Percentiles rank a stretch among this genome's conserved stretches.
These are phyloP conservation scores for Coemansia sp. DNA, from an alignment of 192 early-diverging fungal genomes.

Conservation along the genomic window DNA sequence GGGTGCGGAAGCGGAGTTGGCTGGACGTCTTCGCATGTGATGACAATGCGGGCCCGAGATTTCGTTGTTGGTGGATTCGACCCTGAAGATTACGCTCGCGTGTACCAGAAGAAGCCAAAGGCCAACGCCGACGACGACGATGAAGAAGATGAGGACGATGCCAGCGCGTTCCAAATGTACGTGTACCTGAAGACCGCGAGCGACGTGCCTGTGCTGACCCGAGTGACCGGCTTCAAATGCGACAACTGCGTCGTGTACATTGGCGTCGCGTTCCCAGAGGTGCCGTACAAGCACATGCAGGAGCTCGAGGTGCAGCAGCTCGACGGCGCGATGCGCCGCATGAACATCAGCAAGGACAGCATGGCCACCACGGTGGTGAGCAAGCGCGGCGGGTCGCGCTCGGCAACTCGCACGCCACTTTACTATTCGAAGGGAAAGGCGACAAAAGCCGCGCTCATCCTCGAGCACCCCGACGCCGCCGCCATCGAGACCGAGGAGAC, in stretches of 20 bases:
- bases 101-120: constrained; percentile 24
- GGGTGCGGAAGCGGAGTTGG: constrained; percentile 37
- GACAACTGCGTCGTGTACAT: constrained; percentile 36
- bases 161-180: constrained; percentile 40
- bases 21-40: constrained; percentile 26
- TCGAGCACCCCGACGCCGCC: constrained; percentile 24
- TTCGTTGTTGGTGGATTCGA: constrained; percentile 33
- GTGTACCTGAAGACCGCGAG: constrained; percentile 24
- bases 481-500: background rate
- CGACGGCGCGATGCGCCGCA: constrained; percentile 30
- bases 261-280: constrained; percentile 25
- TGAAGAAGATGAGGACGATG: constrained; percentile 25
- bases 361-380: background rate
- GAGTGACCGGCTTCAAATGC: constrained; percentile 37
- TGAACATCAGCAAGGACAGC: constrained; percentile 20
- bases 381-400: background rate
- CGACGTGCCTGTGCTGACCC: constrained; percentile 25
- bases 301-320: constrained; percentile 43
- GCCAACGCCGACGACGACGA: background rate
- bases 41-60: constrained; percentile 21
- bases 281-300: constrained; percentile 16
- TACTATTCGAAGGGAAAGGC: constrained; percentile 20
- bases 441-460: constrained; percentile 34
- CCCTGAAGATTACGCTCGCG: constrained; percentile 17
- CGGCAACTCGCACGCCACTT: constrained; percentile 13